Evolutionary conservation across 139 green algal species (phyloP), one percentile per base, ranked within the genome.

Genomic region (Nannochloris sp.): DNA sequence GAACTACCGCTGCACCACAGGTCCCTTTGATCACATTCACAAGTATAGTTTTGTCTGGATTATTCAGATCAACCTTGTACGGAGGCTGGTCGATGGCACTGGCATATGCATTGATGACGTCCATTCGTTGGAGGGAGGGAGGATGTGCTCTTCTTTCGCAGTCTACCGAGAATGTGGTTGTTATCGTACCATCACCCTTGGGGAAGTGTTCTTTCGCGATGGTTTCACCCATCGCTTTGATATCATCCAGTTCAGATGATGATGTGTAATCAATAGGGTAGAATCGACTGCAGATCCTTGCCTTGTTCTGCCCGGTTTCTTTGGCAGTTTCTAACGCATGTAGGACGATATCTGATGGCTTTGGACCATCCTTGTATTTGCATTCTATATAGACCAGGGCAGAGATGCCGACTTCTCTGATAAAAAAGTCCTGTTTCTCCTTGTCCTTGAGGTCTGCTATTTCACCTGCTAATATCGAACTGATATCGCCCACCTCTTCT

Each of bases 31-130:
- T n/a, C 5, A 84, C 17, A 50, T 80, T 72, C 4, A 84, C 64
- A 48, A 84, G 14, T 17, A 84, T 66, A 10, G 75, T 78, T 50
- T 77, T 72, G 23, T 72, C 51, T 3, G 78, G 67, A 12, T 69
- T 55, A 31, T 37, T 49, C 23, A 84, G 64, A 56, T 78, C 66
- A 5, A 83, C 78, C 53, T 78, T 84, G 71, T 84, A 71, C 6
- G 70, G 70, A 13, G 63, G 62, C 69, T 79, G 68, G 60, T 43
- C 40, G 12, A 72, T 44, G 6, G 56, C 20, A n/a, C 68, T 59
- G 4, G 66, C 74, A 36, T 83, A 72, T 2, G 66, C 60, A 58
- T 84, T 68, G 49, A 84, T 83, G 58, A 82, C 69, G 5, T 62
- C 49, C 75, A 84, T 80, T 44, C 77, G 59, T 36, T 84, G 62